Percentiles rank a stretch among this genome's conserved stretches.
Conservation (phyloP, 768 basidiomycete genomes). For the Candolleomyces eurysporus region DNA sequence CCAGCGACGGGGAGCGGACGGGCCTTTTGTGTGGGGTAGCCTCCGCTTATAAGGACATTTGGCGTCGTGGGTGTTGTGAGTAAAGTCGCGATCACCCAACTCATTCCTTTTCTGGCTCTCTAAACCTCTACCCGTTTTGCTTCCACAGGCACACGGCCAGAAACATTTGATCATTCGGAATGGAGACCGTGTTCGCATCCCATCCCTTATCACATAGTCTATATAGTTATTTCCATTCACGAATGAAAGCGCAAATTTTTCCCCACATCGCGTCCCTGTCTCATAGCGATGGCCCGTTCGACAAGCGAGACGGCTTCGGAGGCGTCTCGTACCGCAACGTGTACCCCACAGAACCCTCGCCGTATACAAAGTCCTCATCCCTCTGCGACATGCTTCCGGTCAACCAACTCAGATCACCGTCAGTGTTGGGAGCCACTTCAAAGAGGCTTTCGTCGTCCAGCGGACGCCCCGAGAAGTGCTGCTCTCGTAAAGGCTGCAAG, state of each 20-base stretch:
- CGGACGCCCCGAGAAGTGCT: slow-evolving; percentile 9
- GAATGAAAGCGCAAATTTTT: too few species aligned
- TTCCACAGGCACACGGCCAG: too few species aligned
- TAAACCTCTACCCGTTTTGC: too few species aligned
- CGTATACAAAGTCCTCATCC: background rate
- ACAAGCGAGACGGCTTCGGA: too few species aligned
- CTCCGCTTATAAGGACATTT: slow-evolving; percentile 6
- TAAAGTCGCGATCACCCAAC: slow-evolving; percentile 8
- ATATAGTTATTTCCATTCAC: too few species aligned
- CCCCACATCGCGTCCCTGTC: too few species aligned
- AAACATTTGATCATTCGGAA: too few species aligned
- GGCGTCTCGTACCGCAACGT: too few species aligned
- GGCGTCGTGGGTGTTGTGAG: slow-evolving; percentile 11
- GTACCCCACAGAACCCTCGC: background rate
- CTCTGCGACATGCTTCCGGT: background rate
- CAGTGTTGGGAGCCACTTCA: background rate
- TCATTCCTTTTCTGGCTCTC: background rate
- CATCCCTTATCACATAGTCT: too few species aligned
- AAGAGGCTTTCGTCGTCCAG: background rate
- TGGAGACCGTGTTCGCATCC: too few species aligned
- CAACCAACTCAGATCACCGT: background rate
- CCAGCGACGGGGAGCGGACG: background rate
- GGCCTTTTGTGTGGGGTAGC: background rate
- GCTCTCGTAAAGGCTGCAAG: slow-evolving; percentile 23
- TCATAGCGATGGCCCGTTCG: too few species aligned